Evolutionary conservation across 2,329 filamentous ascomycete species (phyloP), one percentile per base, ranked within the genome.

Genomic region (Pseudonectria buxi): DNA sequence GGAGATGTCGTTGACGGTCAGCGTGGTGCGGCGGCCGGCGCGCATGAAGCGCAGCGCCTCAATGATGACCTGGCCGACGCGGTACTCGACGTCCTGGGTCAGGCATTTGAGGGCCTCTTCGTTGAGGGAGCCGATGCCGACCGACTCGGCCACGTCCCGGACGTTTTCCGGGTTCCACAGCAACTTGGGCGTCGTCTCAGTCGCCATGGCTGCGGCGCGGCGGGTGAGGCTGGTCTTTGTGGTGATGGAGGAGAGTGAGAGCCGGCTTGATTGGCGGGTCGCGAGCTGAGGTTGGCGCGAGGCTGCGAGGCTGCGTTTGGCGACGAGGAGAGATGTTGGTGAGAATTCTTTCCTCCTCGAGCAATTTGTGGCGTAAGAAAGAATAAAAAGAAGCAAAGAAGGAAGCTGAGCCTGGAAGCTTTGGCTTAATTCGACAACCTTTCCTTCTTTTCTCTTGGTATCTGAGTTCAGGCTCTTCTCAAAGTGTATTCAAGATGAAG

Each of bases 151-250:
- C 42, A 96, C 89, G 60, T 98, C 92, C 51, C 81, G 82, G 52
- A 98, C 86, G 51, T 95, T 96, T 54, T 98, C 92, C 13, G 86
- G 81, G 57, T 95, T 96, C 92, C 92, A 96, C 50, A 95, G 80
- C 16, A 81, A 69, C 54, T 70, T 69, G n/a, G 67, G 62, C 28
- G 53, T 22, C 18, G 18, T 53, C 33, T 64, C 64, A 50, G 50
- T 49, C 39, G 61, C 57, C 61, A 64, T 64, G 53, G 30, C 39
- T 22, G 18, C 18, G 18, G 18, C 18, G 18, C 18, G 18, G 37
- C 14, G 14, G 36, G 16, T 22, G 18, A 22, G 18, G 18, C 18
- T 22, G 18, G 18, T 9, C 9, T n/a, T 11, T 5, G 5, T 28
- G 26, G 10, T 28, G 26, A 14, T 28, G 26, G 26, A 28, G 26